Evolutionary conservation across 768 basidiomycete genomes (phyloP).

Genomic region (Panaeolus cyanescens): DNA sequence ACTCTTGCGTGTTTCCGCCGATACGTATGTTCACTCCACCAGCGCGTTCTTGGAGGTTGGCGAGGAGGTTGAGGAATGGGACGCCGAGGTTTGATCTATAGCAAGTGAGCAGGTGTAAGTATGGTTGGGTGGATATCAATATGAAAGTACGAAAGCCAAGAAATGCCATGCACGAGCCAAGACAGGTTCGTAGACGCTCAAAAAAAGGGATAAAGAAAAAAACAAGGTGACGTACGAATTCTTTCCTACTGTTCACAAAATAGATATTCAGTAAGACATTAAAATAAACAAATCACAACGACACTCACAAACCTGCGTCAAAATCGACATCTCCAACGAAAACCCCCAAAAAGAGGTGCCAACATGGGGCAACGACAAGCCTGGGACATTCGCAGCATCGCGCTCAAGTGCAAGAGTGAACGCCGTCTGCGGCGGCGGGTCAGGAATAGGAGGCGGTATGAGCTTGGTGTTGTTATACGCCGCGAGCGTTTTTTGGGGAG

Average conservation of each 20-base stretch:
- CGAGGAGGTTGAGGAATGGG: conserved; percentile 76
- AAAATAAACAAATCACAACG: conserved; percentile 16
- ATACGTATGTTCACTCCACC: conserved; percentile 66
- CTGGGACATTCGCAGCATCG: conserved; percentile 29
- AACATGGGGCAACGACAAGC: conserved; percentile 38
- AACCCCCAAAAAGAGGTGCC: conserved; percentile 47
- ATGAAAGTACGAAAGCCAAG: not conserved
- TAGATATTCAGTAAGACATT: not conserved
- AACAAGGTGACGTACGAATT: conserved; percentile 2
- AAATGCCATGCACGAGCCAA: not conserved
- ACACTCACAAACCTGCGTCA: conserved; percentile 59
- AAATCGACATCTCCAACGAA: conserved; percentile 75
- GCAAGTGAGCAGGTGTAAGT: too few species aligned
- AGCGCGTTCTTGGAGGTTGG: conserved; percentile 62
- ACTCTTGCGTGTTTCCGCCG: conserved; percentile 82
- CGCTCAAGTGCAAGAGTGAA: conserved; percentile 46
- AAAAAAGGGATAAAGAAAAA: too few species aligned
- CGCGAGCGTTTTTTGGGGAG: conserved; percentile 30
- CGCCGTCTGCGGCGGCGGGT: conserved; percentile 35
- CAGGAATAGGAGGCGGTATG: conserved; percentile 50
- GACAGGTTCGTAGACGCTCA: not conserved
- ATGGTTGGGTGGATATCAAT: too few species aligned
- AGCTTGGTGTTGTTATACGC: conserved; percentile 57
- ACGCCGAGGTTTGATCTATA: conserved; percentile 31
- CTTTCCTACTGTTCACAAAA: not conserved